Evolutionary conservation across 768 basidiomycete species (phyloP).

Genomic region (Fomitopsis serialis): DNA sequence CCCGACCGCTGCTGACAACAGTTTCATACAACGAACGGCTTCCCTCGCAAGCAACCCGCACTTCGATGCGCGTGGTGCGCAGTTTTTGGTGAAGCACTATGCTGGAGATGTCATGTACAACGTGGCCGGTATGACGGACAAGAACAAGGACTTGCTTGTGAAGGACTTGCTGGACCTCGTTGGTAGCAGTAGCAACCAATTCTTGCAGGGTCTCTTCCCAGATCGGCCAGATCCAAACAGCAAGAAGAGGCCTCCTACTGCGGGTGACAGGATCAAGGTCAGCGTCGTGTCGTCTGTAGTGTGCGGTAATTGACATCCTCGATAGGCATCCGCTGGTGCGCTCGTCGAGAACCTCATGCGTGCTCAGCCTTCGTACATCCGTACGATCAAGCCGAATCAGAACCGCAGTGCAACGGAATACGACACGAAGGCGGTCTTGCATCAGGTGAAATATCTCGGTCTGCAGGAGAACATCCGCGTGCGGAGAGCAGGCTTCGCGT

Average conservation of each 20-base stretch:
- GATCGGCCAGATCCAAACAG: constrained; percentile 94
- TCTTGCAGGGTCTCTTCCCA: constrained; percentile 85
- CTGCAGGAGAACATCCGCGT: constrained; percentile 98
- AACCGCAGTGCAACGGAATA: constrained; percentile 91
- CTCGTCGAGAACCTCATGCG: constrained; percentile 98
- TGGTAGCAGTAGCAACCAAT: constrained; percentile 72
- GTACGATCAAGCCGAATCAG: constrained; percentile 98
- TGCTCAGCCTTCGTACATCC: constrained; percentile 95
- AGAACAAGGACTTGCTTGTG: constrained; percentile 96
- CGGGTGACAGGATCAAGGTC: constrained; percentile 96
- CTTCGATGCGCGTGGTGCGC: constrained; percentile 90
- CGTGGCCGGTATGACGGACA: constrained; percentile 97
- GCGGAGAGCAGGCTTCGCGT: constrained; percentile 95
- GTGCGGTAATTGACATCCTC: no score
- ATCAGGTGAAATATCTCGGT: constrained; percentile 99
- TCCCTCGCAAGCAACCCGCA: constrained; percentile 81
- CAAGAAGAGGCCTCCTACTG: constrained; percentile 97
- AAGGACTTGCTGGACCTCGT: constrained; percentile 93
- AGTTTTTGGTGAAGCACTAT: constrained; percentile 95
- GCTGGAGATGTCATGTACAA: constrained; percentile 99
- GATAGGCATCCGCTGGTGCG: constrained; percentile 87
- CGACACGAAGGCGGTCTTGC: constrained; percentile 90
- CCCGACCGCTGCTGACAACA: constrained; percentile 91
- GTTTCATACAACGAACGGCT: constrained; percentile 89
- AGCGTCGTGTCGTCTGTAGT: constrained; percentile 4